Evolutionary conservation across 73 alveolate genomes (phyloP).

Genomic region (Chromera velia): DNA sequence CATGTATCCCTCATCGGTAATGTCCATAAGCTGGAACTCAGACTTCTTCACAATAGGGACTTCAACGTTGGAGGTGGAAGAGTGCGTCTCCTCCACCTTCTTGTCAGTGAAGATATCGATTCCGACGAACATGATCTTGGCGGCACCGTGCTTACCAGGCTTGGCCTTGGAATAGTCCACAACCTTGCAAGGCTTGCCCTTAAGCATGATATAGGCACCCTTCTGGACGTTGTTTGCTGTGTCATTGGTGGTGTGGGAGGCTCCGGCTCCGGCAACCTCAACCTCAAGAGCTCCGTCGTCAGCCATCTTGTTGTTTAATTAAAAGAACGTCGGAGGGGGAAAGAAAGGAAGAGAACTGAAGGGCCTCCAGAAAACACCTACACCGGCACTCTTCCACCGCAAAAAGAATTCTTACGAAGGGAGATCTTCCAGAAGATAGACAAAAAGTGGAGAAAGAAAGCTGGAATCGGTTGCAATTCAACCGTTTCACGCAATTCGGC

Average conservation of each 20-base stretch:
- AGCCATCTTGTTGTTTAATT: no score
- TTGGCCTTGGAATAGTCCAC: constrained; percentile 1
- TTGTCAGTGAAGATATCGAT: constrained; percentile 51
- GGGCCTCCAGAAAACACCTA: no score
- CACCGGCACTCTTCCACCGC: no score
- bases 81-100: constrained; percentile 34
- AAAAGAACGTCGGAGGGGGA: no score
- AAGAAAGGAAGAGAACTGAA: no score
- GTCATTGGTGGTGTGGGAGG: constrained; percentile 52
- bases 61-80: constrained; percentile 46
- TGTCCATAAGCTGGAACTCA: constrained; percentile 2
- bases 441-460: no score
- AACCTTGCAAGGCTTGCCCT: constrained; percentile 65
- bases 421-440: no score
- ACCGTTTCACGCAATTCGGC: no score
- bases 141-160: constrained; percentile 57
- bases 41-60: constrained; percentile 40
- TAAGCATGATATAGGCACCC: constrained; percentile 60
- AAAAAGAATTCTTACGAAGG: no score
- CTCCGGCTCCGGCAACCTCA: constrained; percentile 55
- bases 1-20: constrained; percentile 18
- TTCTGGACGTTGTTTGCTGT: constrained; percentile 56
- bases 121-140: constrained; percentile 52
- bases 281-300: constrained; percentile 27
- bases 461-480: no score